Evolutionary conservation across 2,329 filamentous ascomycete species (phyloP).

Genomic region (Penicillium sp.): DNA sequence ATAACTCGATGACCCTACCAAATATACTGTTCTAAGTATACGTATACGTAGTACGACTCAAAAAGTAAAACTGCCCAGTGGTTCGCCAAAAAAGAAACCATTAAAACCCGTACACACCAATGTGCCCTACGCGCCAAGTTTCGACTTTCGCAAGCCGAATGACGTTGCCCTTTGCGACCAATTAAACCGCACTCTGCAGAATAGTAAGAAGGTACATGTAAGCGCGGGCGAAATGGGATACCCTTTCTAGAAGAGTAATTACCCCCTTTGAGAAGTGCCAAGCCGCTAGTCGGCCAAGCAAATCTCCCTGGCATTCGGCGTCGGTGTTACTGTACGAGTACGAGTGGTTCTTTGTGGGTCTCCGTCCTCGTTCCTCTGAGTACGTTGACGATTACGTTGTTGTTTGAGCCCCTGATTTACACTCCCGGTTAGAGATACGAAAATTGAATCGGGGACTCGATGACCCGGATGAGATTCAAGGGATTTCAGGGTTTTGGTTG

Average conservation of each 20-base stretch:
- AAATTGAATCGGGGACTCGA: neutral
- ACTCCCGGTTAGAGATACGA: too few relatives aligned
- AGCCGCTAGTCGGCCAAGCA: slow-evolving; percentile 10
- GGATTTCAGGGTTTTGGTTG: neutral
- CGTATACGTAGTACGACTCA: neutral
- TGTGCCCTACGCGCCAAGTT: neutral
- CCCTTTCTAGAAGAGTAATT: neutral
- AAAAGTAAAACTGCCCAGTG: neutral
- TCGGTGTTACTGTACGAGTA: neutral
- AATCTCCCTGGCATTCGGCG: neutral
- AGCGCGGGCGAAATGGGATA: too few relatives aligned
- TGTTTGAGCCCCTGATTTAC: too few relatives aligned
- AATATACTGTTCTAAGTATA: too few relatives aligned
- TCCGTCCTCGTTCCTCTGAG: neutral
- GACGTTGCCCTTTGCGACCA: neutral
- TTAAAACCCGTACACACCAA: neutral
- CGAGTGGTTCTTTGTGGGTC: neutral
- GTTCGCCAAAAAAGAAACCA: neutral
- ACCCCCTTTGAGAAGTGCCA: slow-evolving; percentile 6
- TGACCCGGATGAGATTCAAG: neutral
- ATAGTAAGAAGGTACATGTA: neutral
- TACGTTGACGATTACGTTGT: neutral
- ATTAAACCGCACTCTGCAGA: neutral
- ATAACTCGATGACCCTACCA: too few relatives aligned
- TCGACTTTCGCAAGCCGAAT: neutral